Evolutionary conservation across 2,329 filamentous ascomycete species (phyloP), one percentile per base, ranked within the genome.

Genomic region (Trichoderma sp.): DNA sequence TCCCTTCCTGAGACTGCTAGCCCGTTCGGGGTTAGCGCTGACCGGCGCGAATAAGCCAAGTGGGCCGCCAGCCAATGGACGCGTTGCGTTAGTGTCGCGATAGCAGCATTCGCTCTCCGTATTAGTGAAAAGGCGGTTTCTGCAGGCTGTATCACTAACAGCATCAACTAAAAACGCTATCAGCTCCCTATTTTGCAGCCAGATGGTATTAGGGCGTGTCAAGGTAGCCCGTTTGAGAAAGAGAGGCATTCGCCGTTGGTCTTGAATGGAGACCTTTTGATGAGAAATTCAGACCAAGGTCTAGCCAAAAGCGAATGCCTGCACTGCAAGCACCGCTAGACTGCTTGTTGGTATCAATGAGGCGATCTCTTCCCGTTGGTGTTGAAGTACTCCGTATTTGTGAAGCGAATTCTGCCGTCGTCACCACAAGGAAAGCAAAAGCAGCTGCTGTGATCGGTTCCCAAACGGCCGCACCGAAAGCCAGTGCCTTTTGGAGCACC

Each of bases 1-100:
- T 67, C 50, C 35, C 61, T n/a, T 57, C 42, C 58, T 45, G 45
- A 60, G 17, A 22, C 15, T 9, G 29, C 65, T 76, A 71, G 66
- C 75, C 76, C 54, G 73, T 78, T 25, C 68, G 68, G 32, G 74
- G 67, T 70, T 81, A 76, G 75, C 64, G 70, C 64, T 32, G 67
- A 68, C 42, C 15, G 22, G 10, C 34, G 70, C 70, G 70, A 68
- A 71, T 69, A 67, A 71, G 42, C 48, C 17, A 32, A 54, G 68
- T 70, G 70, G 70, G 48, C 42, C 67, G 7, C 1, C 37, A 50
- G n/a, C 74, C 74, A 76, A 76, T 76, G 68, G 74, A 35, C 27
- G n/a, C 2, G 6, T 12, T n/a, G 17, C n/a, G 72, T 68, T 70
- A 71, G 34, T 6, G 7, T 2, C 8, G 15, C 29, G 42, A 61